Conservation (phyloP, 1,139 yeast genomes). For the Cylindricascospora bacillispora region DNA sequence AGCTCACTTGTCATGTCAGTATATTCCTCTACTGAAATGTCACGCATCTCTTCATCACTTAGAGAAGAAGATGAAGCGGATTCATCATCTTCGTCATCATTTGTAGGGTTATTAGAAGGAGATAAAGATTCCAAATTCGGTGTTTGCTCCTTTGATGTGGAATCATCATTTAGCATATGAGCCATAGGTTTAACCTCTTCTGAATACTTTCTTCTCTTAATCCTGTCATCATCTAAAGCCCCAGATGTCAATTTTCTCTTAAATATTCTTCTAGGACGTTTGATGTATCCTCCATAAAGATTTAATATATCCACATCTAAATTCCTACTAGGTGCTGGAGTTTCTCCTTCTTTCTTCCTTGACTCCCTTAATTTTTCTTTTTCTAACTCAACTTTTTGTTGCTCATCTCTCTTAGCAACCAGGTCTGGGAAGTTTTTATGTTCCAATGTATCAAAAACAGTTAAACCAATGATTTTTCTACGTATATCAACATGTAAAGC, state of each 20-base stretch:
- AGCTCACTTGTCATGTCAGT: constrained; percentile 11
- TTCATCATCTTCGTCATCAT: constrained; percentile 8
- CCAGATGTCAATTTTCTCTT: constrained; percentile 10
- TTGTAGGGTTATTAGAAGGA: constrained; percentile 2
- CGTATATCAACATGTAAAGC: constrained; percentile 61
- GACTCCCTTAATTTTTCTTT: constrained; percentile 12
- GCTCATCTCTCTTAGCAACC: constrained; percentile 30
- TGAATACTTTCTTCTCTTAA: constrained; percentile 7
- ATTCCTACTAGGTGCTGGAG: constrained; percentile 9
- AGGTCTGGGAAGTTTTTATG: constrained; percentile 47
- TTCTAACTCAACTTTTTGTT: constrained; percentile 17
- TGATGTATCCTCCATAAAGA: constrained; percentile 18
- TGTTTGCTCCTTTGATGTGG: constrained; percentile 14
- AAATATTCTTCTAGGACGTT: constrained; percentile 11
- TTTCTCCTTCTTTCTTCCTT: constrained; percentile 6
- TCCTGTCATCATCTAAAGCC: constrained; percentile 5
- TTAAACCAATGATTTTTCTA: constrained; percentile 64
- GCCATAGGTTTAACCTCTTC: constrained; percentile 41
- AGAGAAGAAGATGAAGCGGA: constrained; percentile 4
- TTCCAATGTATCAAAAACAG: constrained; percentile 47
- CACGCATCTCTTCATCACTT: constrained; percentile 1
- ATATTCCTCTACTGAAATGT: constrained; percentile 4
- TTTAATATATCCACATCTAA: constrained; percentile 22
- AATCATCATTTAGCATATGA: constrained; percentile 52
- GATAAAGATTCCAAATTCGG: constrained; percentile 6